These are phyloP conservation scores for Botrytis hyacinthi DNA, from an alignment of 2,329 filamentous ascomycete genomes.

Conservation along the genomic window DNA sequence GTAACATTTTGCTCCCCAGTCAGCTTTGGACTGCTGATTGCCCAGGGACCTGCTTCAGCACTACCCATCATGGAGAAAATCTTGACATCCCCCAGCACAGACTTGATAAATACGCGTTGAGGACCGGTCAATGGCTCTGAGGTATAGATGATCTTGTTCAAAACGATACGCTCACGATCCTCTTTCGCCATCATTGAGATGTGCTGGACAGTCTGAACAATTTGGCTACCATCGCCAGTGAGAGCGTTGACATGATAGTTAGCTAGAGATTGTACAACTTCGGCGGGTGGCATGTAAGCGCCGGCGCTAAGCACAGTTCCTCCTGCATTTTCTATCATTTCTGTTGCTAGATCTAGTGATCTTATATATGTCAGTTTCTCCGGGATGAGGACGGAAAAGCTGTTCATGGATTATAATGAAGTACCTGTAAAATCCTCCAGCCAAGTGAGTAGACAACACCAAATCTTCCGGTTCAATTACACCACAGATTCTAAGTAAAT, in stretches of 20 bases:
- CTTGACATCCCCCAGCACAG: not conserved
- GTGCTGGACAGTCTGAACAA: not conserved
- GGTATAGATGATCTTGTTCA: conserved; percentile 12
- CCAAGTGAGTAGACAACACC: conserved; percentile 2
- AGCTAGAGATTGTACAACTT: not conserved
- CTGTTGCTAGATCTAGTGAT: conserved; percentile 1
- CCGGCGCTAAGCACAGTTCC: conserved; percentile 1
- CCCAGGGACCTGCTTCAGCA: conserved; percentile 5
- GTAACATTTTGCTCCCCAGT: not conserved
- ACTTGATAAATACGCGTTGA: not conserved
- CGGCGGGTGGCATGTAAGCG: not conserved
- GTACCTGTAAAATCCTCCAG: conserved; percentile 11
- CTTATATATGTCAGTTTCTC: not conserved
- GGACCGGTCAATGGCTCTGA: conserved; percentile 4
- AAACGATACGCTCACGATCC: not conserved
- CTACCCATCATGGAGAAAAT: conserved; percentile 6
- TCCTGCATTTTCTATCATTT: conserved; percentile 4
- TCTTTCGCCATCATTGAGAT: not conserved
- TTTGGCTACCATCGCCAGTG: not conserved
- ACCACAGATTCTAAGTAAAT: not conserved
- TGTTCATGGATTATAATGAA: not conserved
- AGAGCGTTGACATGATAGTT: conserved; percentile 1
- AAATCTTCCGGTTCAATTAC: not conserved
- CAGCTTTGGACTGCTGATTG: conserved; percentile 8
- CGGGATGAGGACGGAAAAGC: not conserved